Base-by-base conservation (phyloP, 2,329 filamentous ascomycete genomes). In the Periconia sp. region DNA sequence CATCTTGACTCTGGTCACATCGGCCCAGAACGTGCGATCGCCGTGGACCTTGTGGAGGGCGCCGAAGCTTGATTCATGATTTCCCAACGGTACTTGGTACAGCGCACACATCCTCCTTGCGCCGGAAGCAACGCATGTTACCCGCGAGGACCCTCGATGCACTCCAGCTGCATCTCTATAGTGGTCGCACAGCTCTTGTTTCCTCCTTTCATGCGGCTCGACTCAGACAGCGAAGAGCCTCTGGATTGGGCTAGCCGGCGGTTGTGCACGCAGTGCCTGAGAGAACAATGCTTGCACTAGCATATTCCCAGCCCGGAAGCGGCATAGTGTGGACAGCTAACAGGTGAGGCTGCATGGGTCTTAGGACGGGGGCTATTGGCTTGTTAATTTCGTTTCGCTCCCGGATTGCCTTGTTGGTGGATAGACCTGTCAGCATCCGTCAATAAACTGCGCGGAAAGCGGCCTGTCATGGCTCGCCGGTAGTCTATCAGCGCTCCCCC, bases 301-400 rank as follows among this genome's bases (percentile, higher is more conserved):
- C 26, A n/a, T 39, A 42, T 33, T 39, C 25, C 45, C 18, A 18
- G 29, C 31, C 52, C 50, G 13, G 24, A 58, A 44, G 31, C 19
- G 49, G 57, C 48, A 56, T 46, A 37, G 40, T 32, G 41, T 26
- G 21, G 50, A 40, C 48, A 54, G 44, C 54, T 50, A 56, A 49
- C 36, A 59, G 56, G 59, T 57, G 58, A 65, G 50, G 49, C 56
- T 52, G 55, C 59, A 61, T 56, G 56, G 55, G 40, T 38, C 50
- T 52, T 53, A 54, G 50, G n/a, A n/a, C 59, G 59, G 54, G 63
- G 51, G 54, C 63, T 60, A 59, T 56, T 60, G 53, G 43, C 37
- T 43, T 48, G 30, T 52, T 61, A 66, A 68, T 68, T 61, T 68
- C 58, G 62, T 61, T 61, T 59, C 48, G 46, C 40, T 38, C 3